These are phyloP conservation scores for Umbellularia californica DNA, from an alignment of 164 flowering plant genomes.

Conservation along the genomic window DNA sequence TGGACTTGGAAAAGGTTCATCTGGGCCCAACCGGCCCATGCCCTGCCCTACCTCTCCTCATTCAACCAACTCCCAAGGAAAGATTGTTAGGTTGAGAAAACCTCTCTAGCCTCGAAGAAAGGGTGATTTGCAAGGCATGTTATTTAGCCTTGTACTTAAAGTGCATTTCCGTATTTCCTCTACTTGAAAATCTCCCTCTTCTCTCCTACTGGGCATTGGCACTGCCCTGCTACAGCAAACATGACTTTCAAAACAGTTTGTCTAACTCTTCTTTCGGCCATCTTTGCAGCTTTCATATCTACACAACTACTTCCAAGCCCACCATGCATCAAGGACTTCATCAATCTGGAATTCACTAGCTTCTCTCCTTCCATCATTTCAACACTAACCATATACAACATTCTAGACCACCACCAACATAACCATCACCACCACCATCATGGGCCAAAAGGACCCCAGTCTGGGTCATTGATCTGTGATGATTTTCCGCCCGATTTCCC, in stretches of 20 bases:
- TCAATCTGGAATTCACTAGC: conserved; percentile 11
- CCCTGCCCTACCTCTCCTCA: neutral
- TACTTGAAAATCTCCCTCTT: conserved; percentile 1
- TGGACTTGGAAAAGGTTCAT: neutral
- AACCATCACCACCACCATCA: conserved; percentile 27
- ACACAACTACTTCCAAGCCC: conserved; percentile 17
- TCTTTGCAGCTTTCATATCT: conserved; percentile 35
- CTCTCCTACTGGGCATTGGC: neutral
- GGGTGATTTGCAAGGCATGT: conserved; percentile 82
- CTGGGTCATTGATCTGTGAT: conserved; percentile 40
- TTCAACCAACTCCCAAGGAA: conserved; percentile 17
- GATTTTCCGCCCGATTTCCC: conserved; percentile 51
- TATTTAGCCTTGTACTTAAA: conserved; percentile 64
- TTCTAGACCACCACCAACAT: conserved; percentile 11
- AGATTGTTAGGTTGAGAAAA: conserved; percentile 12
- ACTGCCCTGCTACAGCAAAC: neutral
- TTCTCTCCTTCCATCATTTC: conserved; percentile 17
- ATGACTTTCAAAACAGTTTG: conserved; percentile 26
- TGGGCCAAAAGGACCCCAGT: neutral
- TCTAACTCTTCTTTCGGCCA: conserved; percentile 31
- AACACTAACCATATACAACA: conserved; percentile 1
- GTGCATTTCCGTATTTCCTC: conserved; percentile 21
- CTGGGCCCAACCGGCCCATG: neutral
- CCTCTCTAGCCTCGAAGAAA: conserved; percentile 15
- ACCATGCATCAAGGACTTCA: conserved; percentile 14